Percentiles rank a stretch among this genome's conserved stretches.
phyloP scores from a whole-genome alignment of 805 yeast genomes.

The Cyberlindnera bimundalis region DNA sequence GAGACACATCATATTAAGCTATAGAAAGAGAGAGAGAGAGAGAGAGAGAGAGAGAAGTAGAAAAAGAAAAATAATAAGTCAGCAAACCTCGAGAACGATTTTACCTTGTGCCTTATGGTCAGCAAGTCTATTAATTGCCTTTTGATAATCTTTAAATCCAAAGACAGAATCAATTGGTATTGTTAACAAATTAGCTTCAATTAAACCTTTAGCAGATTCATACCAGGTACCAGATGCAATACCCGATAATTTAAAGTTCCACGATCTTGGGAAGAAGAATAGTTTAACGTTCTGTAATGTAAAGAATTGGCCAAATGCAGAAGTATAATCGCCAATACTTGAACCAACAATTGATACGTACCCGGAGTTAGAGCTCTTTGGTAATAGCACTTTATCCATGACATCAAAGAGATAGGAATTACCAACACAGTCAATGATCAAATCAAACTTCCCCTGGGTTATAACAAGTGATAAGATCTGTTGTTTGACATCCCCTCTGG shows the following conservation, averaged over 20 bases:
- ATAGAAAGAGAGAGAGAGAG: too few species aligned
- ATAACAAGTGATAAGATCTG: conserved; percentile 23
- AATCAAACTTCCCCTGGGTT: conserved; percentile 45
- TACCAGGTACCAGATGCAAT: conserved; percentile 19
- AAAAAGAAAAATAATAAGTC: too few species aligned
- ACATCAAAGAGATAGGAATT: conserved; percentile 45
- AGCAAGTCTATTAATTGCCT: conserved; percentile 48
- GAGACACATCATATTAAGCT: background rate
- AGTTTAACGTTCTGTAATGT: conserved; percentile 11
- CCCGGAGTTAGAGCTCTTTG: conserved; percentile 42
- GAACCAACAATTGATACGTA: conserved; percentile 61
- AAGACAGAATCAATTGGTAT: conserved; percentile 51
- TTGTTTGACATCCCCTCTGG: conserved; percentile 38
- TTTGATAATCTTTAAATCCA: conserved; percentile 42
- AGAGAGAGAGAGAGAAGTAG: too few species aligned
- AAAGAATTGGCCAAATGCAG: conserved; percentile 7
- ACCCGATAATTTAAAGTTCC: conserved; percentile 27
- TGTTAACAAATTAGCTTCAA: conserved; percentile 39
- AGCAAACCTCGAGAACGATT: conserved; percentile 45
- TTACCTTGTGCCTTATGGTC: conserved; percentile 58
- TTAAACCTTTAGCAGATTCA: conserved; percentile 31
- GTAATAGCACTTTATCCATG: conserved; percentile 42
- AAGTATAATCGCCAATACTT: conserved; percentile 29
- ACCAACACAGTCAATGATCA: conserved; percentile 65
- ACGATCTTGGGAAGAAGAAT: conserved; percentile 16